Conservation (phyloP, 2,329 filamentous ascomycete genomes). For the Epichloe baconii region DNA sequence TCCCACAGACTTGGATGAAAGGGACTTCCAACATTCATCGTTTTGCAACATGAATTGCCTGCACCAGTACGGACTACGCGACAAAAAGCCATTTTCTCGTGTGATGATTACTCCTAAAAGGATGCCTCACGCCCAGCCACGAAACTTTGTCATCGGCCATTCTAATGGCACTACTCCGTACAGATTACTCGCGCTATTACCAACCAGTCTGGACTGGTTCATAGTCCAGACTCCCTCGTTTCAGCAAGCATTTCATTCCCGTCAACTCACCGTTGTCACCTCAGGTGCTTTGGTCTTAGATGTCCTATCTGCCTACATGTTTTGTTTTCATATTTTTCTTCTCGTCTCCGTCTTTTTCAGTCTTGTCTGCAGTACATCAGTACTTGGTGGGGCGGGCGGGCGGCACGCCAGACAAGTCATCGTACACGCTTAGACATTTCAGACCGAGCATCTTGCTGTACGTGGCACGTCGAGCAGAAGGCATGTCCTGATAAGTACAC, state of each 20-base stretch:
- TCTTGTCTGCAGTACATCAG: too few relatives aligned
- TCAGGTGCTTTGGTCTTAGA: not conserved
- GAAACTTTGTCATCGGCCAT: not conserved
- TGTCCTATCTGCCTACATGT: not conserved
- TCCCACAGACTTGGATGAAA: slow-evolving; percentile 4
- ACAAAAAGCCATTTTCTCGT: not conserved
- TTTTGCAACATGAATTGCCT: not conserved
- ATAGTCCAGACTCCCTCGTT: not conserved
- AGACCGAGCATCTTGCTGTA: too few relatives aligned
- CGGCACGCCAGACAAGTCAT: too few relatives aligned
- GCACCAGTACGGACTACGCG: not conserved
- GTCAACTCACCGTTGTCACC: too few relatives aligned
- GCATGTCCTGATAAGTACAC: not conserved
- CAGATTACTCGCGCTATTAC: not conserved
- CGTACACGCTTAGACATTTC: too few relatives aligned
- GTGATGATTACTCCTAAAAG: not conserved
- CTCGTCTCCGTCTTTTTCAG: too few relatives aligned
- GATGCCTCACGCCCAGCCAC: not conserved
- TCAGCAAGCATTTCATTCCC: not conserved
- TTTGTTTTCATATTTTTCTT: too few relatives aligned
- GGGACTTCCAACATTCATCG: slow-evolving; percentile 5
- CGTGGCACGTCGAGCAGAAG: too few relatives aligned
- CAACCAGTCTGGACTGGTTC: not conserved
- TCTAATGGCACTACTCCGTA: not conserved
- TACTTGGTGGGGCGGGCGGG: too few relatives aligned